Evolutionary conservation across 1,284 basidiomycete species (phyloP), one percentile per base, ranked within the genome.

Genomic region (Chondrostereum purpureum): DNA sequence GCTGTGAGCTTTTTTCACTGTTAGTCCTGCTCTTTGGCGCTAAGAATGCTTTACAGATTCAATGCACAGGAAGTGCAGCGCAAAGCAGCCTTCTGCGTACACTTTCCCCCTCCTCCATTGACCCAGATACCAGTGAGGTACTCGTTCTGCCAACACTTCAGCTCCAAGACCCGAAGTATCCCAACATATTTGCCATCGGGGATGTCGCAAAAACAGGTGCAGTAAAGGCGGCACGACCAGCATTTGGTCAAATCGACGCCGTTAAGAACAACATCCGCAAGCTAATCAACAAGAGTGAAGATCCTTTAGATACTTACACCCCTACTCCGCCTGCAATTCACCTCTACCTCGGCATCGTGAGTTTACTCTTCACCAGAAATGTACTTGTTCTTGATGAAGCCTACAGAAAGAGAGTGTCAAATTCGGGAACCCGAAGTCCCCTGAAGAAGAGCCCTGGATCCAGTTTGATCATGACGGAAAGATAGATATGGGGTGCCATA

Each of bases 201-300:
- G 71, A 75, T 49, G 62, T 72, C 33, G 70, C 70, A 1, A 66
- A 66, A 22, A 65, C 66, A 4, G 62, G 65, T 0, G 66, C 62
- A 2, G 66, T 65, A 48, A 72, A 72, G 53, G 68, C 70, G 1
- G 72, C 60, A n/a, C 49, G 58, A 5, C 56, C 60, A 0, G 63
- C 54, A 6, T 39, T 42, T 13, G 45, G 34, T 2, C 60, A 63
- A 34, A 59, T 54, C 1, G 42, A 54, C 22, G 48, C 61, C 8
- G 60, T 54, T 10, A 55, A 50, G 5, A 18, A 47, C 24, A 65
- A 65, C 39, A 61, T 64, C 44, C 42, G 50, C 23, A 44, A 27
- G 39, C 44, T 63, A 31, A 58, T 55, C 21, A 20, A 36, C 16
- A 13, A 17, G 2, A 39, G 13, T 4, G 20, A 44, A 33, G 24